Base-by-base conservation (phyloP, 352 stramenopile species). In the Pythium volutum region DNA sequence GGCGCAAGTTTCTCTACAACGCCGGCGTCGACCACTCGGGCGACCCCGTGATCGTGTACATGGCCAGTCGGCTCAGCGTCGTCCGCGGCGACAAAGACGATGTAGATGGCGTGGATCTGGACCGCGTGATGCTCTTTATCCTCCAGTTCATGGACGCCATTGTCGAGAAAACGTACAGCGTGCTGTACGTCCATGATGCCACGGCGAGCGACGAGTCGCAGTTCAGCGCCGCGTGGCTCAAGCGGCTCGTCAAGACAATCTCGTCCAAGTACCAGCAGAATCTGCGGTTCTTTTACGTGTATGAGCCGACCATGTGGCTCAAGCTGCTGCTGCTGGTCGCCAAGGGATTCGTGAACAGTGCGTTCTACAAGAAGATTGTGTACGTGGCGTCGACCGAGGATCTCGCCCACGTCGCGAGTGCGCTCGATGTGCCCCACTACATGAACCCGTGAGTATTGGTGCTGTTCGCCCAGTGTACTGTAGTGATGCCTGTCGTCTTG, bases 301-400 rank as follows among this genome's bases (percentile, higher is more conserved):
- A 93, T 14, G 73, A 89, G 59, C 79, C 87, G 16, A 88, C 72
- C 2, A 65, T 92, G 54, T 86, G 80, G 59, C 68, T 94, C 46
- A 92, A 91, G 60, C 60, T 93, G 49, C 67, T 89, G 20, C 42
- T 95, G 39, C 76, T 90, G 2, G 63, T 91, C 42, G 75, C 78
- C 39, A 87, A 85, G 45, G 77, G 84, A 22, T 88, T 90, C 38
- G 71, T 88, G 16, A 73, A 66, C 27, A 64, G 66, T 47, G 67
- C 69, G 16, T 92, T 95, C 49, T 91, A 89, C 70, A 70, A 74
- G 45, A 91, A 94, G 47, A 73, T 93, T 23, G 84, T 89, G 48
- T 95, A 93, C 55, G 26, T 95, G 14, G 58, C 76, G 29, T 64
- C 59, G 1, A 26, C 78, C 8, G 61, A 68, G 11, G 84, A 87